phyloP scores from a whole-genome alignment of 164 flowering plant genomes.

The Echeveria elegans region DNA sequence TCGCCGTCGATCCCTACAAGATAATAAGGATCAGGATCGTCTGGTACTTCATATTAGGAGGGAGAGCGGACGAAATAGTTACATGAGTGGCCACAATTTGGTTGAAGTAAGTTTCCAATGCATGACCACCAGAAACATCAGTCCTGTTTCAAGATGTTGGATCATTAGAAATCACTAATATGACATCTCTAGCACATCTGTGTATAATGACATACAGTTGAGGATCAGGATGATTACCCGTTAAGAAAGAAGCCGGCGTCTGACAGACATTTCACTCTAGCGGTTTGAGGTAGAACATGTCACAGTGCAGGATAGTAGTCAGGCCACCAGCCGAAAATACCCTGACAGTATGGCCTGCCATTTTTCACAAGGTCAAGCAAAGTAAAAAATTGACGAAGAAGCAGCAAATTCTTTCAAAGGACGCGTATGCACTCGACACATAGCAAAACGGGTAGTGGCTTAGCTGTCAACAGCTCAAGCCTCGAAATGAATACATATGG shows the following conservation, averaged over 20 bases:
- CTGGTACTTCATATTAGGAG: background rate
- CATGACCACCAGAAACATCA: conserved; percentile 54
- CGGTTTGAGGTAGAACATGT: conserved; percentile 54
- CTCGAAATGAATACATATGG: background rate
- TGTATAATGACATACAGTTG: background rate
- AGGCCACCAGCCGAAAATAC: conserved; percentile 98
- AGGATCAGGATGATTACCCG: conserved; percentile 36
- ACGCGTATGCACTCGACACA: no score
- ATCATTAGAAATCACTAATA: background rate
- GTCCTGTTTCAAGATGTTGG: conserved; percentile 26
- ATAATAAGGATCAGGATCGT: background rate
- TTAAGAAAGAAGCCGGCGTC: conserved; percentile 93
- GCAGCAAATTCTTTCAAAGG: background rate
- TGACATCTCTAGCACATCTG: background rate
- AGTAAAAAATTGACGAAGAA: background rate
- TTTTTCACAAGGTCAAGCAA: conserved; percentile 6
- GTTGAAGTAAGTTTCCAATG: conserved; percentile 39
- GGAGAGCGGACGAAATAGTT: conserved; percentile 9
- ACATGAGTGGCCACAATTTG: conserved; percentile 72
- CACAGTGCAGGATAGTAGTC: conserved; percentile 80
- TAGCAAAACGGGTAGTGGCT: no score
- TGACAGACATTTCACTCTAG: conserved; percentile 80
- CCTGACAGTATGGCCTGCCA: conserved; percentile 84
- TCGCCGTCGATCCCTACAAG: conserved; percentile 54
- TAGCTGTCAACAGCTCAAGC: no score